Conservation (phyloP, 164 flowering plant genomes). For the Platanus orientalis region DNA sequence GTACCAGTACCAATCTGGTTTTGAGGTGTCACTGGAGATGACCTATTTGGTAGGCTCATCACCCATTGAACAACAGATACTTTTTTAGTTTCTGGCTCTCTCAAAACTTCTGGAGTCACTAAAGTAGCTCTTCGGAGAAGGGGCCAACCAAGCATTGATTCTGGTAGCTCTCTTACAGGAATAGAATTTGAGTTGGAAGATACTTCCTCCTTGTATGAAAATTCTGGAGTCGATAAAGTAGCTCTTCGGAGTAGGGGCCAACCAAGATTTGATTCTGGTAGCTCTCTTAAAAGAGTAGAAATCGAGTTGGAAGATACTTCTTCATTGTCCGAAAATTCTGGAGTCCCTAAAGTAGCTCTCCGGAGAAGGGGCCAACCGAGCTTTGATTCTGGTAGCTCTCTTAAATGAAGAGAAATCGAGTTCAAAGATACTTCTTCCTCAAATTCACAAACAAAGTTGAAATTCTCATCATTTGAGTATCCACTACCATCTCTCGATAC, state of each 20-base stretch:
- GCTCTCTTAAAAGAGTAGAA: constrained; percentile 23
- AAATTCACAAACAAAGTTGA: constrained; percentile 5
- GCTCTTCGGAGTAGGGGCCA: constrained; percentile 67
- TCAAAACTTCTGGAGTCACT: constrained; percentile 11
- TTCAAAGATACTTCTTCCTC: too few species aligned
- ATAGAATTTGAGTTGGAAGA: constrained; percentile 26
- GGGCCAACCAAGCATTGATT: constrained; percentile 66
- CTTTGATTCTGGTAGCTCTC: constrained; percentile 27
- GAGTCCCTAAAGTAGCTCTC: constrained; percentile 21
- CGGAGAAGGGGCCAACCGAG: constrained; percentile 78
- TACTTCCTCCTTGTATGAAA: too few species aligned
- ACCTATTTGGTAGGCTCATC: constrained; percentile 43
- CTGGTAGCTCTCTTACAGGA: constrained; percentile 21
- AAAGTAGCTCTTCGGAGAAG: constrained; percentile 40
- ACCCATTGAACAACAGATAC: constrained; percentile 62
- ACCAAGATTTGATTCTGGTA: constrained; percentile 38
- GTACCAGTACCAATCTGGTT: constrained; percentile 6
- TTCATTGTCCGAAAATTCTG: too few species aligned
- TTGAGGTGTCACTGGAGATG: constrained; percentile 20
- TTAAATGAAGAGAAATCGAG: constrained; percentile 19
- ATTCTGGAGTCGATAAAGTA: constrained; percentile 16
- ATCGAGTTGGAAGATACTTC: constrained; percentile 25
- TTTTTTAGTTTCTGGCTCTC: constrained; percentile 29
- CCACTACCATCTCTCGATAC: constrained; percentile 11
- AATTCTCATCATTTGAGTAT: constrained; percentile 8